Evolutionary conservation across 129 eudicot genomes (phyloP).

Genomic region (Flaveria ramosissima): DNA sequence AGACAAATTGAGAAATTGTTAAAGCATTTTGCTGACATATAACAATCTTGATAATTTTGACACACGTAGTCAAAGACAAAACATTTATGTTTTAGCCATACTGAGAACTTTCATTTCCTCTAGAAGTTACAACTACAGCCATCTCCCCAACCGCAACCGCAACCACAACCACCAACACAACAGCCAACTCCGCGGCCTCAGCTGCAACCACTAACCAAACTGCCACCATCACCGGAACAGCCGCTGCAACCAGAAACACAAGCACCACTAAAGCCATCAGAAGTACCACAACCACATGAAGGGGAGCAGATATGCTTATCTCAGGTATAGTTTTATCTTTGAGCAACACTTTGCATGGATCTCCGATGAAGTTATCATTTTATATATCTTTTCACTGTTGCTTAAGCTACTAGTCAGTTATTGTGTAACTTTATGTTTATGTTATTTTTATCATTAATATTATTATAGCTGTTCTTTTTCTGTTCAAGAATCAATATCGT

Average conservation of each 20-base stretch:
- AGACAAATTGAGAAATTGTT: neutral
- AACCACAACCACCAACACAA: neutral
- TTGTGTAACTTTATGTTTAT: neutral
- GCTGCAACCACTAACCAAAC: neutral
- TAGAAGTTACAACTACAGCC: constrained; percentile 28
- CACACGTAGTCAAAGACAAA: neutral
- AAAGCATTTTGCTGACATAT: neutral
- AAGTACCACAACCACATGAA: neutral
- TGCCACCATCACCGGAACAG: neutral
- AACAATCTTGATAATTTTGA: neutral
- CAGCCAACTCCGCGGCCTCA: constrained; percentile 19
- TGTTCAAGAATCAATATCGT: constrained; percentile 61
- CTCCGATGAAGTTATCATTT: neutral
- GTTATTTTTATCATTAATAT: constrained; percentile 1
- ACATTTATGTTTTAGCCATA: neutral
- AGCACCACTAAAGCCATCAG: constrained; percentile 1
- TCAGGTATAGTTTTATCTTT: neutral
- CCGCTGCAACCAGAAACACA: neutral
- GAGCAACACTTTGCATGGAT: neutral
- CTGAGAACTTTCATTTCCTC: constrained; percentile 18
- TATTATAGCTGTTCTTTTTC: constrained; percentile 35
- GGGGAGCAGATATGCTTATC: constrained; percentile 18
- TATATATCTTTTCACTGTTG: neutral
- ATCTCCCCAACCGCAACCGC: constrained; percentile 8
- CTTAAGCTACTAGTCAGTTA: neutral